phyloP scores from a whole-genome alignment of 768 basidiomycete genomes.

The Naematelia aurantialba region DNA sequence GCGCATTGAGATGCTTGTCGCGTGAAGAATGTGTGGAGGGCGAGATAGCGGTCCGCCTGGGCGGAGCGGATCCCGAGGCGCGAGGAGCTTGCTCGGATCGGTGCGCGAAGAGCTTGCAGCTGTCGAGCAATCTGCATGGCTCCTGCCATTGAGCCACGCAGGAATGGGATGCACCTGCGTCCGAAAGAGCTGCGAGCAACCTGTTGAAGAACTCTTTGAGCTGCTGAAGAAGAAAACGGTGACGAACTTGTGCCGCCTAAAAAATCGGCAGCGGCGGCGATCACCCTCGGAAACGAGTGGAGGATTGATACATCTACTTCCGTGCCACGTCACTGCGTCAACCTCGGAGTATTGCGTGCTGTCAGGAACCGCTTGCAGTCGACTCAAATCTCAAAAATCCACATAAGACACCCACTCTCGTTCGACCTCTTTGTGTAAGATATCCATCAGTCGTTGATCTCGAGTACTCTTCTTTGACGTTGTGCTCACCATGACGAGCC shows the following conservation, averaged over 20 bases:
- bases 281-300: neutral
- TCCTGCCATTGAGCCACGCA: neutral
- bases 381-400: neutral
- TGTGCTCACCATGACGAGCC: slow-evolving; percentile 9
- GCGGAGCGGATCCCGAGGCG: slow-evolving; percentile 8
- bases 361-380: neutral
- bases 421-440: neutral
- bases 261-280: slow-evolving; percentile 2
- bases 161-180: neutral
- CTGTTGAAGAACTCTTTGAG: neutral
- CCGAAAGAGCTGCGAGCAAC: neutral
- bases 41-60: slow-evolving; percentile 35
- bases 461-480: too few species aligned
- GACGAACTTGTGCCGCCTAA: neutral
- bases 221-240: neutral
- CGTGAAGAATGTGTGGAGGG: slow-evolving; percentile 42
- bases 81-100: slow-evolving; percentile 7
- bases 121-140: slow-evolving; percentile 18
- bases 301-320: neutral
- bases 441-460: too few species aligned
- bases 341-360: neutral
- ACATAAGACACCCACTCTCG: too few species aligned
- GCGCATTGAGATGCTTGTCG: slow-evolving; percentile 23
- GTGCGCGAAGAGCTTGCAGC: slow-evolving; percentile 9
- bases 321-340: neutral